Evolutionary conservation across 352 stramenopile species (phyloP).

Genomic region (Phytophthora kernoviae): DNA sequence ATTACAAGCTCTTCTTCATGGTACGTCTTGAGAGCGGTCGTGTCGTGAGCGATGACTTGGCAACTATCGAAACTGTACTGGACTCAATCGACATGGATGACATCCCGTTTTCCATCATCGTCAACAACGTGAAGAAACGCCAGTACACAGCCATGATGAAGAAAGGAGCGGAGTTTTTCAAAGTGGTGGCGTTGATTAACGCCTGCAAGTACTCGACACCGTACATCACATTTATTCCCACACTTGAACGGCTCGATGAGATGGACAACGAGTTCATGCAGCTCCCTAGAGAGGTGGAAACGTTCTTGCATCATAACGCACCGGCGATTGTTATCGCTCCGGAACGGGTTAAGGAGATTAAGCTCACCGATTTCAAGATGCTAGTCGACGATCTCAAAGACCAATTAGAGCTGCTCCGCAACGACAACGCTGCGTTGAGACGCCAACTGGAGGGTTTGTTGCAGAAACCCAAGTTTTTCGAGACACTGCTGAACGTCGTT

Average conservation of each 20-base stretch:
- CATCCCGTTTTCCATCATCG: conserved; percentile 20
- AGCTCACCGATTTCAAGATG: conserved; percentile 25
- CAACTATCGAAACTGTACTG: conserved; percentile 25
- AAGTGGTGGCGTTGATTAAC: conserved; percentile 17
- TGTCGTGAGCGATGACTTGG: conserved; percentile 21
- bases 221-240: conserved; percentile 20
- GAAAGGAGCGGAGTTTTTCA: conserved; percentile 11
- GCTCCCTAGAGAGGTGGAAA: too few relatives aligned
- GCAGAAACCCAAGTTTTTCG: too few relatives aligned
- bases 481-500: too few relatives aligned
- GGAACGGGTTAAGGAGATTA: too few relatives aligned
- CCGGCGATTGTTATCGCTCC: background rate
- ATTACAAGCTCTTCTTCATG: conserved; percentile 36
- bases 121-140: conserved; percentile 24
- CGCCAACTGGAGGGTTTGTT: too few relatives aligned
- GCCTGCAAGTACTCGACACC: conserved; percentile 8
- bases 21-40: conserved; percentile 24
- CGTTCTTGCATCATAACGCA: too few relatives aligned
- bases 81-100: conserved; percentile 15
- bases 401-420: too few relatives aligned
- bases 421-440: too few relatives aligned
- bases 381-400: too few relatives aligned
- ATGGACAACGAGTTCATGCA: conserved; percentile 4
- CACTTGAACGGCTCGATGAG: conserved; percentile 16
- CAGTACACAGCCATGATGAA: conserved; percentile 18